phyloP scores from a whole-genome alignment of 2,329 filamentous ascomycete species.

The Pseudopyrenochaeta lycopersici region DNA sequence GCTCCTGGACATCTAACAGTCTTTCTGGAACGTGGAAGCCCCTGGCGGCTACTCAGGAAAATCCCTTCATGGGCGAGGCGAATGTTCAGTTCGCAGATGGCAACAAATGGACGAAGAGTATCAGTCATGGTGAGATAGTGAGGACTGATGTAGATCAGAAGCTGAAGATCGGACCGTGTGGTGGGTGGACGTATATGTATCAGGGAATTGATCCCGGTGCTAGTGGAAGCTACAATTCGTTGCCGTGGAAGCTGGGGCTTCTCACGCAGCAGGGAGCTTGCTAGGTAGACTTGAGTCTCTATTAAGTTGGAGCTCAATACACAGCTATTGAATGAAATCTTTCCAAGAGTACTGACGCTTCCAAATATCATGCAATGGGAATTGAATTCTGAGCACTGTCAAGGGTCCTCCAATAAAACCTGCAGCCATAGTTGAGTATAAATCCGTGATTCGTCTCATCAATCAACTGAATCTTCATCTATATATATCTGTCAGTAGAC shows the following conservation, averaged over 20 bases:
- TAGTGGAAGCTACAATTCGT: constrained; percentile 43
- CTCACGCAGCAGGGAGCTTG: constrained; percentile 30
- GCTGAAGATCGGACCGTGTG: constrained; percentile 45
- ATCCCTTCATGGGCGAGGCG: constrained; percentile 50
- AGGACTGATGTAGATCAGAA: constrained; percentile 50
- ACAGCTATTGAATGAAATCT: no score
- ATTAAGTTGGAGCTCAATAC: no score
- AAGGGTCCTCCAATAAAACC: no score
- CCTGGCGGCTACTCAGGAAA: constrained; percentile 46
- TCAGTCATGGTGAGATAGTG: constrained; percentile 49
- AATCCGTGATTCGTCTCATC: no score
- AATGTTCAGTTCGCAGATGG: constrained; percentile 49
- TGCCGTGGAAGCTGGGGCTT: constrained; percentile 51
- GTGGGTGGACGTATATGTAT: constrained; percentile 47
- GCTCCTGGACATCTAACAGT: constrained; percentile 48
- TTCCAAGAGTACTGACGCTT: no score
- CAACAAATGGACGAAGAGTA: constrained; percentile 49
- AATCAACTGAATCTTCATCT: no score
- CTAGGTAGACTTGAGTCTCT: background rate
- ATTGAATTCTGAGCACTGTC: no score
- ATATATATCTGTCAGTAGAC: no score
- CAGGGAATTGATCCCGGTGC: constrained; percentile 49
- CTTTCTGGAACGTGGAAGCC: constrained; percentile 47
- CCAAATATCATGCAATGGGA: no score
- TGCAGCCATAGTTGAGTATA: no score